Evolutionary conservation across 164 flowering plant genomes (phyloP), one percentile per base, ranked within the genome.

Genomic region (Stephania japonica): DNA sequence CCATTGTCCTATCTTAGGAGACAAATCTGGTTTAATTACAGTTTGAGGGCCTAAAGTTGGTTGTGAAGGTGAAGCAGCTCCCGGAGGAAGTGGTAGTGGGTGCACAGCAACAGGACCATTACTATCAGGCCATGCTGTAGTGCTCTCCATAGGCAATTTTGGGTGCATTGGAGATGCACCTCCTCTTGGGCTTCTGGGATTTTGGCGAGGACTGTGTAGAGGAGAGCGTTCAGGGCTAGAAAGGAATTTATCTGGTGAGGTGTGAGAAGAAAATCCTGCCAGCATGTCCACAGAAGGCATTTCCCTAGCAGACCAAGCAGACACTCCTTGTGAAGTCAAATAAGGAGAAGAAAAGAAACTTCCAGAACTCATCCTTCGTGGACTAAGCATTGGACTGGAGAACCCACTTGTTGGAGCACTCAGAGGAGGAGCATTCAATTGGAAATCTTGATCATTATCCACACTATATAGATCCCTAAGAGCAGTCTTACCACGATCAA

Each of bases 1-100:
- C 99, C 99, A 94, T 65, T 85, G 87, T 67, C 78, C 69, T 24
- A 79, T 81, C 77, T 81, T 76, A n/a, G 87, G 81, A 74, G 76
- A 67, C 10, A 76, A 12, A 69, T 88, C 90, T 19, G 84, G 76
- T 76, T 78, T 87, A 32, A 74, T 26, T 38, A 73, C 65, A 66
- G 70, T 70, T 73, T 80, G 89, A 70, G 83, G 83, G 76, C 72
- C 53, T n/a, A 83, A 78, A 78, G 78, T 9, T 56, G 86, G 63
- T 5, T 63, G 82, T 53, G 86, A 65, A 69, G 87, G 74, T 42
- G 71, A 12, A 32, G 85, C 64, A 65, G 88, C 86, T 62, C 81
- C 81, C 41, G 98, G 98, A 81, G 98, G 98, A 76, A 86, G 93
- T 69, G 97, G 98, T 26, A 94, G 81, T n/a, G 88, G 97, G 64